A percentile compares a stretch with the other conserved stretches of the same genome.
Conservation (phyloP, 1,284 basidiomycete genomes). For the Calocybe gambosa region DNA sequence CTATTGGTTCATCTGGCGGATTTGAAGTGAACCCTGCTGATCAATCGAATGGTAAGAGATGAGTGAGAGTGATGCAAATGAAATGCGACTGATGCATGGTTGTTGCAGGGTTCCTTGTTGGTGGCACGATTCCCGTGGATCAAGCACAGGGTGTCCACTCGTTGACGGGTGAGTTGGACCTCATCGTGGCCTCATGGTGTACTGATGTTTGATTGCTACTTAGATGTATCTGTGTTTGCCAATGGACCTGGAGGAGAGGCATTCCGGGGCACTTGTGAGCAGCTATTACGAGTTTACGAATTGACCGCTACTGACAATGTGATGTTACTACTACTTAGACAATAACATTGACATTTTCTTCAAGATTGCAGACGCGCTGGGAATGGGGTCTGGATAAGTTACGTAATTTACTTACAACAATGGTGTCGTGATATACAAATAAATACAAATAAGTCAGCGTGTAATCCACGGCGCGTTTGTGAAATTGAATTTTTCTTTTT, state of each 20-base stretch:
- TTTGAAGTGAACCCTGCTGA: constrained; percentile 30
- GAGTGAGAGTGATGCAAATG: background rate
- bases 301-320: too few species aligned
- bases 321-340: constrained; percentile 23
- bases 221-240: constrained; percentile 37
- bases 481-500: constrained; percentile 3
- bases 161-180: constrained; percentile 23
- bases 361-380: constrained; percentile 37
- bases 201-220: background rate
- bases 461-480: constrained; percentile 1
- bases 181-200: background rate
- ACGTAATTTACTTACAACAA: background rate
- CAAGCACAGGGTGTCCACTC: constrained; percentile 35
- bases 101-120: constrained; percentile 24
- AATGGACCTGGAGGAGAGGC: constrained; percentile 33
- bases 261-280: constrained; percentile 37
- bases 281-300: too few species aligned
- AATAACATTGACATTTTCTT: constrained; percentile 40
- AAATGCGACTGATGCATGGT: background rate
- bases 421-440: background rate
- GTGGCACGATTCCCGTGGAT: constrained; percentile 27
- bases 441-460: background rate
- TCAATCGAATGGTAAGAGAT: constrained; percentile 24
- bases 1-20: constrained; percentile 17
- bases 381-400: constrained; percentile 9